These are phyloP conservation scores for Lactifluus subvellereus DNA, from an alignment of 768 basidiomycete genomes.

Conservation along the genomic window DNA sequence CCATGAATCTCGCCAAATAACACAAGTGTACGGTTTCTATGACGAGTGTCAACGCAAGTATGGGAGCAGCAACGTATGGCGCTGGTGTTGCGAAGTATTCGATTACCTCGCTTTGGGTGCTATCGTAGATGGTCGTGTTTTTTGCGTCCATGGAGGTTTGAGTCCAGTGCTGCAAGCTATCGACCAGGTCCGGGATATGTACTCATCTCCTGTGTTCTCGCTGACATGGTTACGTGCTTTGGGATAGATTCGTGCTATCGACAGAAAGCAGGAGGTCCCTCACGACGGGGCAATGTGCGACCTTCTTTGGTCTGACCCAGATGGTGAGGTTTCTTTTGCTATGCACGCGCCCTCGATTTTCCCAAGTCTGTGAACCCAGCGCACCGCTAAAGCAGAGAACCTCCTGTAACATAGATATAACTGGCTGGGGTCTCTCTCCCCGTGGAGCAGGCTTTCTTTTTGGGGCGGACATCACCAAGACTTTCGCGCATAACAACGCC, in stretches of 20 bases:
- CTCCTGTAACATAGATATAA: slow-evolving; percentile 52
- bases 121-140: slow-evolving; percentile 94
- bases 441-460: slow-evolving; percentile 95
- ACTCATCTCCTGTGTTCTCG: slow-evolving; percentile 11
- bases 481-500: slow-evolving; percentile 85
- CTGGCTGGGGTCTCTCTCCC: slow-evolving; percentile 96
- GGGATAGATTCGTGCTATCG: slow-evolving; percentile 84
- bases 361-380: not conserved
- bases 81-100: slow-evolving; percentile 98
- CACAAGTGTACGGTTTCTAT: slow-evolving; percentile 91
- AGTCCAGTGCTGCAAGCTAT: slow-evolving; percentile 82
- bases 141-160: slow-evolving; percentile 95
- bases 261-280: slow-evolving; percentile 95
- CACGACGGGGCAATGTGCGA: slow-evolving; percentile 99
- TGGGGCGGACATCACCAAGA: slow-evolving; percentile 85
- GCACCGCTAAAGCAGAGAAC: not conserved
- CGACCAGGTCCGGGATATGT: slow-evolving; percentile 63
- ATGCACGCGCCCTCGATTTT: not conserved
- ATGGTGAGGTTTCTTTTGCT: slow-evolving; percentile 51
- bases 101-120: slow-evolving; percentile 94
- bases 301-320: slow-evolving; percentile 98
- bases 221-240: not conserved
- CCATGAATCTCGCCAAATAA: slow-evolving; percentile 96
- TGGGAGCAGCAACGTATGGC: slow-evolving; percentile 89
- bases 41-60: slow-evolving; percentile 98